phyloP scores from a whole-genome alignment of 129 eudicot genomes.

The Rutidosis leptorrhynchoides region DNA sequence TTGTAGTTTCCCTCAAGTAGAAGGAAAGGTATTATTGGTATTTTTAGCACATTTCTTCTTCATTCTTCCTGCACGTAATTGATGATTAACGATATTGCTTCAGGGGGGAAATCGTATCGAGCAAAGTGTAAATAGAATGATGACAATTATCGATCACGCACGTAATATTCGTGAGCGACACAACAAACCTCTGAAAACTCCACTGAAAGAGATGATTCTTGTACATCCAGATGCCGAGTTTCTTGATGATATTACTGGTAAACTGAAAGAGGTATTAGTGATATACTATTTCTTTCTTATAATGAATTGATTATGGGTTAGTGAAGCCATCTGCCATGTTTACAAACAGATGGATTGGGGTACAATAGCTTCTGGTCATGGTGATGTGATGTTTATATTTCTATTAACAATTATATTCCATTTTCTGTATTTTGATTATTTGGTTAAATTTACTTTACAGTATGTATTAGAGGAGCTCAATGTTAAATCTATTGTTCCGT shows the following conservation, averaged over 20 bases:
- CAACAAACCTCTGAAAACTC: constrained; percentile 85
- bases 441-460: constrained; percentile 34
- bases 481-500: constrained; percentile 64
- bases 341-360: not conserved
- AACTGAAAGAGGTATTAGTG: constrained; percentile 60
- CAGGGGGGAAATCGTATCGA: constrained; percentile 80
- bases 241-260: constrained; percentile 74
- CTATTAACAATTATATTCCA: not conserved
- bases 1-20: constrained; percentile 75
- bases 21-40: constrained; percentile 48
- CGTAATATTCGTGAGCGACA: constrained; percentile 92
- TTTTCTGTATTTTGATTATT: constrained; percentile 15
- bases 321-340: not conserved
- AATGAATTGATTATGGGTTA: not conserved
- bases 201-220: constrained; percentile 84
- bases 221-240: constrained; percentile 88
- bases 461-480: constrained; percentile 85
- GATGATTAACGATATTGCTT: constrained; percentile 8
- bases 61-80: not conserved
- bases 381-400: not conserved
- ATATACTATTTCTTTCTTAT: not conserved
- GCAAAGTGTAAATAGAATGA: constrained; percentile 85
- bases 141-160: constrained; percentile 78
- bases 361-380: not conserved
- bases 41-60: not conserved